These are phyloP conservation scores for Amanita muscaria DNA, from an alignment of 768 basidiomycete genomes.

Conservation along the genomic window DNA sequence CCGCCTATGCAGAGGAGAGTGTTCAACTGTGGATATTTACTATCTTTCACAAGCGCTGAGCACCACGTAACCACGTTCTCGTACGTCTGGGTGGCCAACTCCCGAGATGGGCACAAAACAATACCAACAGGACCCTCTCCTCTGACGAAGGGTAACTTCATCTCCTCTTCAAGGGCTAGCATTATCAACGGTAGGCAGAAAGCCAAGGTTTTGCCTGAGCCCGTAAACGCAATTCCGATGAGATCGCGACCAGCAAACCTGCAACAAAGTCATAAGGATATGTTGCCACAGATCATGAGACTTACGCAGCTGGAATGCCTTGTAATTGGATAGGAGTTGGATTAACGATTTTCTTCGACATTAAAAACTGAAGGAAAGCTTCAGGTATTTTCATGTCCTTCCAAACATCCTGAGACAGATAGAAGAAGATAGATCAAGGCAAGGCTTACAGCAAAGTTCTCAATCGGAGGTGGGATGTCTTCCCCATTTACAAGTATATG, in stretches of 20 bases:
- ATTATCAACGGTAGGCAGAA: conserved; percentile 98
- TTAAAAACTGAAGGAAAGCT: conserved; percentile 73
- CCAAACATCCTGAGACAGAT: background rate
- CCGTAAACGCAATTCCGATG: conserved; percentile 98
- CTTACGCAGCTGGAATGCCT: conserved; percentile 92
- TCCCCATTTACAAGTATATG: conserved; percentile 96
- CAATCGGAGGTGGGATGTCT: conserved; percentile 88
- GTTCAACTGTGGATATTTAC: conserved; percentile 79
- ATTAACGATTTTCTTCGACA: conserved; percentile 70
- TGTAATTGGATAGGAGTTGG: conserved; percentile 98
- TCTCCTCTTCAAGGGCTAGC: conserved; percentile 91
- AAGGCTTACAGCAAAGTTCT: conserved; percentile 62
- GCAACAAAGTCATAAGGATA: conserved; percentile 14
- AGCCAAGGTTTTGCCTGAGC: conserved; percentile 97
- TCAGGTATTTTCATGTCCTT: conserved; percentile 99
- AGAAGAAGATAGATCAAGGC: conserved; percentile 10
- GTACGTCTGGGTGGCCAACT: conserved; percentile 94
- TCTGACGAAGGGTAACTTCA: conserved; percentile 77
- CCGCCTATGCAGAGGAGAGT: conserved; percentile 93
- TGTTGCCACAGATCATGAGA: conserved; percentile 2
- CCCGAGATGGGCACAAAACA: conserved; percentile 93
- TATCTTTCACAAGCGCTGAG: conserved; percentile 65
- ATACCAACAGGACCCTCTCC: conserved; percentile 98
- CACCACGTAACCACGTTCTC: conserved; percentile 91
- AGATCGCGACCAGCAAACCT: conserved; percentile 95